These are phyloP conservation scores for Brassica nigra DNA, from an alignment of 345 rosid species.

Conservation along the genomic window DNA sequence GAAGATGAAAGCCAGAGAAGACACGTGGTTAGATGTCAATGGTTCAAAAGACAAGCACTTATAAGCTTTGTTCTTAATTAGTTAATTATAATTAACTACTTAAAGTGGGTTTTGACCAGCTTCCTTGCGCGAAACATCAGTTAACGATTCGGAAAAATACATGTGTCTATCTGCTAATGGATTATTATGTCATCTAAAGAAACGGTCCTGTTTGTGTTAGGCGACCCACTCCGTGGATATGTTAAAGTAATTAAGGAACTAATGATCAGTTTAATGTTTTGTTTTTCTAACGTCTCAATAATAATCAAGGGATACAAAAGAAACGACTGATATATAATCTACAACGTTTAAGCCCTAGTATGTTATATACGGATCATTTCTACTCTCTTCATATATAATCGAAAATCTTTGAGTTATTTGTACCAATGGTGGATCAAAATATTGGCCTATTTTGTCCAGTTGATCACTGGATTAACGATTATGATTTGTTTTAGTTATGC, in stretches of 20 bases:
- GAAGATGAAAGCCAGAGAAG: neutral
- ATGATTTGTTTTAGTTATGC: neutral
- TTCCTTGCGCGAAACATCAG: conserved; percentile 6
- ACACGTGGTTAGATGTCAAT: neutral
- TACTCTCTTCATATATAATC: neutral
- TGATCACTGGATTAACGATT: neutral
- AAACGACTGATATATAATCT: neutral
- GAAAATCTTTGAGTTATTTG: neutral
- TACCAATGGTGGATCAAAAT: neutral
- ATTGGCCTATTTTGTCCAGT: neutral
- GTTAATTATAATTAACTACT: neutral
- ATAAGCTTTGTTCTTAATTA: neutral
- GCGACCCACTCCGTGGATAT: conserved; percentile 16
- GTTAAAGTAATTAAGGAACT: neutral
- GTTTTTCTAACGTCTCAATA: neutral
- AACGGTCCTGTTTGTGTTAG: conserved; percentile 5
- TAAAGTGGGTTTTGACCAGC: conserved; percentile 10
- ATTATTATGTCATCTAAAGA: neutral
- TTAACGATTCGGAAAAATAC: neutral
- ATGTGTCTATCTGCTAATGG: neutral
- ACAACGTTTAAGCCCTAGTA: neutral
- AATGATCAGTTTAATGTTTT: neutral
- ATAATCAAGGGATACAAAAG: neutral
- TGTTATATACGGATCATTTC: neutral
- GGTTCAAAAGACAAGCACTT: neutral